Conservation (phyloP, 306 rosid genomes). For the Glycyrrhiza uralensis region DNA sequence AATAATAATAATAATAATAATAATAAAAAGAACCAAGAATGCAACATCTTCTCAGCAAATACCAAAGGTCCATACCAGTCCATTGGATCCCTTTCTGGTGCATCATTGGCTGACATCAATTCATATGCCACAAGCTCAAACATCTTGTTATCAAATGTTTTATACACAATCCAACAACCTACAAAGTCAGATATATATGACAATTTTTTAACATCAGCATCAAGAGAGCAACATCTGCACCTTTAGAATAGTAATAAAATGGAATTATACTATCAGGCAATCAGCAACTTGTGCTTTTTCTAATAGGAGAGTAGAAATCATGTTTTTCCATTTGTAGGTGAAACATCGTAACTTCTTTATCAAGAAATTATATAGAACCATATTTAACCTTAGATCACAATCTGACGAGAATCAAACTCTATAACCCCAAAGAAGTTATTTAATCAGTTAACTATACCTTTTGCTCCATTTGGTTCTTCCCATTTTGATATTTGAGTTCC, state of each 20-base stretch:
- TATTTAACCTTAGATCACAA: background rate
- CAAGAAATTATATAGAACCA: background rate
- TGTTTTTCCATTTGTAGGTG: background rate
- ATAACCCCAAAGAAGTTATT: slow-evolving; percentile 16
- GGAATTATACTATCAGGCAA: slow-evolving; percentile 3
- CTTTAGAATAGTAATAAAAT: background rate
- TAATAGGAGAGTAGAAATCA: background rate
- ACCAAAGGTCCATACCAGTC: slow-evolving; percentile 55
- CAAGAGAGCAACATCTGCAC: background rate
- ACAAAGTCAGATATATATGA: slow-evolving; percentile 21
- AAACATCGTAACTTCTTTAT: slow-evolving; percentile 4
- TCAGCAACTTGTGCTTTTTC: background rate
- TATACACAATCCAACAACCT: slow-evolving; percentile 86
- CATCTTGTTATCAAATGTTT: slow-evolving; percentile 48
- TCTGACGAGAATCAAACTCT: background rate
- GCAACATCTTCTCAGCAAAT: background rate
- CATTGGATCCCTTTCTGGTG: slow-evolving; percentile 97
- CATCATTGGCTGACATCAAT: slow-evolving; percentile 91
- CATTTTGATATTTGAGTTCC: slow-evolving; percentile 69
- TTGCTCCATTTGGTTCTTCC: slow-evolving; percentile 96
- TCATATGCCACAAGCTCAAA: slow-evolving; percentile 83
- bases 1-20: background rate
- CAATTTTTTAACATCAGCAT: slow-evolving; percentile 9
- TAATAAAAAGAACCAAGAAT: background rate
- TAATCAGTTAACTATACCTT: slow-evolving; percentile 48